Percentiles rank a stretch among this genome's conserved stretches.
These are phyloP conservation scores for Mrakia hoshinonis DNA, from an alignment of 768 basidiomycete species.

Conservation along the genomic window DNA sequence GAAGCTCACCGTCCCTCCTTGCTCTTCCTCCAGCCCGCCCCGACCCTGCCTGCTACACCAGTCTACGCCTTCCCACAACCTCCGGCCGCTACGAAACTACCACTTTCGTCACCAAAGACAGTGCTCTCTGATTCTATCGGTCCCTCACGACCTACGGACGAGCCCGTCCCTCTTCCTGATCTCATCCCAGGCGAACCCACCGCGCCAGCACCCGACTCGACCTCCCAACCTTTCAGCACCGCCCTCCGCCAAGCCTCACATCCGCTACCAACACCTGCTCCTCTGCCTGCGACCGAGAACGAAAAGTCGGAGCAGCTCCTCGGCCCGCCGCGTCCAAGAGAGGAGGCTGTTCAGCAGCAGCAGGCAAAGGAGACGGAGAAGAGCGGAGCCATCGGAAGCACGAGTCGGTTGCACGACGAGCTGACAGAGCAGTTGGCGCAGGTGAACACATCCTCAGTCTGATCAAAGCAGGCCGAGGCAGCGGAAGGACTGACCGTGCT, in stretches of 20 bases:
- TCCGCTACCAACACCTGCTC: neutral
- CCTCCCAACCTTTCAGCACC: neutral
- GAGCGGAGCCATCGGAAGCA: conserved; percentile 10
- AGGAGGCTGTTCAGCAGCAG: conserved; percentile 7
- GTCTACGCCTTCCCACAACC: conserved; percentile 8
- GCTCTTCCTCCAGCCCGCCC: neutral
- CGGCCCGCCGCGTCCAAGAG: neutral
- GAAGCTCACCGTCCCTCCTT: conserved; percentile 15
- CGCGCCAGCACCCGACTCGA: neutral
- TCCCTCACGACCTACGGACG: neutral
- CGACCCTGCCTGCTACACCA: neutral
- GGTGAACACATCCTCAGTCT: neutral
- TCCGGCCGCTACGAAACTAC: neutral
- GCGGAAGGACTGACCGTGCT: neutral
- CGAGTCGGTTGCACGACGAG: conserved; percentile 24
- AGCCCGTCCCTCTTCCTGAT: neutral
- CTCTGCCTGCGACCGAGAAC: neutral
- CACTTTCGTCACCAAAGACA: neutral
- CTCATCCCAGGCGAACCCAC: neutral
- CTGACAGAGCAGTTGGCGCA: conserved; percentile 27
- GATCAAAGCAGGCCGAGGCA: neutral
- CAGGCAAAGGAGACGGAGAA: neutral
- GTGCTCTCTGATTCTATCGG: neutral
- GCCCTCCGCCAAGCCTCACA: neutral
- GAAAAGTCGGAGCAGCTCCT: conserved; percentile 3